phyloP scores from a whole-genome alignment of 2,329 filamentous ascomycete genomes.

The Amauroascus niger region DNA sequence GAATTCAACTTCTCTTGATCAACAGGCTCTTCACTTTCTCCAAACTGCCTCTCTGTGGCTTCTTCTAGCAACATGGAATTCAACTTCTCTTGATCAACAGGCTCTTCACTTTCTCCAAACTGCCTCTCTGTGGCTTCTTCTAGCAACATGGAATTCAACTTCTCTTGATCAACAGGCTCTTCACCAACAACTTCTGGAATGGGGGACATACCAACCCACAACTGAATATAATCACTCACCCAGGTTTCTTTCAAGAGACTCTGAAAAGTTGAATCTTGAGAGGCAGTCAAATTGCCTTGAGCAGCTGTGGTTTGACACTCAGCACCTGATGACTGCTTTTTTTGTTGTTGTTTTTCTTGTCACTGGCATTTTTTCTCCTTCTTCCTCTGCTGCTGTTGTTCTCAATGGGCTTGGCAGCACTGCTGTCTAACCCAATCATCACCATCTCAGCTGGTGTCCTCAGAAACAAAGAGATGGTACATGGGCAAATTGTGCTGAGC shows the following conservation, averaged over 20 bases:
- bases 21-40: neutral
- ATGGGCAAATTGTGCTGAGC: neutral
- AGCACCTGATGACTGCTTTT: neutral
- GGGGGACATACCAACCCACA: neutral
- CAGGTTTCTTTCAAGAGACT: neutral
- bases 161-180: neutral
- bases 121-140: neutral
- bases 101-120: neutral
- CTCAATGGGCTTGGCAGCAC: neutral
- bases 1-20: neutral
- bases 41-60: neutral
- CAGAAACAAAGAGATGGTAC: neutral
- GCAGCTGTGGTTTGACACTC: neutral
- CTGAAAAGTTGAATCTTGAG: neutral
- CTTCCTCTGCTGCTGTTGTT: neutral
- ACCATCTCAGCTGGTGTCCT: neutral
- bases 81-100: neutral
- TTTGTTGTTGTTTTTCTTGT: neutral
- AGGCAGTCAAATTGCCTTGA: neutral
- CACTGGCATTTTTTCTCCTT: neutral
- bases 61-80: neutral
- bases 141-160: neutral
- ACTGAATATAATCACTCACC: neutral
- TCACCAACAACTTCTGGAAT: neutral
- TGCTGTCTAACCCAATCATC: neutral